Base-by-base conservation (phyloP, 2,329 filamentous ascomycete species). In the Penicillium sp. region DNA sequence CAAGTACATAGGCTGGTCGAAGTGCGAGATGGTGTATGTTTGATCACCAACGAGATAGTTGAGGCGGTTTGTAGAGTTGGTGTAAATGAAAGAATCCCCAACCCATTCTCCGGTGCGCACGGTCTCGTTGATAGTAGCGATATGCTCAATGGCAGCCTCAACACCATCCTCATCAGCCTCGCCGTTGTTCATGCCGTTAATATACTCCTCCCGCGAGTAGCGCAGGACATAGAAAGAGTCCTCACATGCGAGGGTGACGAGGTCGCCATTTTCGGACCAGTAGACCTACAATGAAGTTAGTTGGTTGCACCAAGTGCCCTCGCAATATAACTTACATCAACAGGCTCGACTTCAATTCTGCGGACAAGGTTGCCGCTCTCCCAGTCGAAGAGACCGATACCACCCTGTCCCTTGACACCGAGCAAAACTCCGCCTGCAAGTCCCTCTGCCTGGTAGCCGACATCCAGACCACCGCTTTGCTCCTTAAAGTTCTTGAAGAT, bases 11-110 rank as follows among this genome's bases (percentile, higher is more conserved):
- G 91, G 85, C 70, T 92, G 88, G 74, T 99, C 94, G 67, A 97
- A 97, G 76, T 97, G 93, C 10, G 92, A 94, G 60, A 99, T 89
- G 3, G 93, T 97, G 80, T 97, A 97, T 12, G 91, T 96, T 77
- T 97, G 92, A 75, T 97, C 94, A 60, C 94, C 94, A 12, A 99
- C 93, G 18, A 99, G 85, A 77, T 97, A 97, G 80, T 97, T 97
- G 54, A 99, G 81, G 56, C 94, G 89, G 80, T 97, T 97, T 8
- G 92, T 96, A 72, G 84, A 89, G 80, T 96, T 97, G 49, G 94
- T 97, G 82, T 97, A 99, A 71, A 97, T 92, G 81, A 99, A 96
- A 78, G 93, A 96, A 77, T 99, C 94, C 56, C 94, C 94, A 51
- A 99, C 90, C 94, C 94, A 99, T 77, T 96, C 90, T 63, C 93